Evolutionary conservation across 2,329 filamentous ascomycete species (phyloP).

Genomic region (Xylariaceae sp.): DNA sequence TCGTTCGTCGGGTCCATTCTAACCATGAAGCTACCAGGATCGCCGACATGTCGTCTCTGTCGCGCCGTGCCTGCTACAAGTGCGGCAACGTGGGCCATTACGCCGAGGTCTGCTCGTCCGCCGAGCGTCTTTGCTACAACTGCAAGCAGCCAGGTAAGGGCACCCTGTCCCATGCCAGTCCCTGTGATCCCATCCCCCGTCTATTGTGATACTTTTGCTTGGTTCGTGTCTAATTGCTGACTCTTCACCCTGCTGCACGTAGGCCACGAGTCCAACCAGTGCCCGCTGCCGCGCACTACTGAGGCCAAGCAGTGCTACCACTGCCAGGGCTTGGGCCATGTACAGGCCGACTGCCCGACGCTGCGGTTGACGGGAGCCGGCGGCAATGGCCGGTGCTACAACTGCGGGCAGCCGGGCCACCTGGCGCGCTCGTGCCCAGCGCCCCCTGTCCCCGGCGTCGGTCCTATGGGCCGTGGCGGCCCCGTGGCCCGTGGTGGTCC

Average conservation of each 20-base stretch:
- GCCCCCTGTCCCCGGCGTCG: conserved; percentile 55
- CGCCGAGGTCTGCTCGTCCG: conserved; percentile 90
- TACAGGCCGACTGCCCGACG: conserved; percentile 97
- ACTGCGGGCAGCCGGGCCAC: conserved; percentile 88
- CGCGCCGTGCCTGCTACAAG: conserved; percentile 77
- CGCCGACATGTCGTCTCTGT: conserved; percentile 65
- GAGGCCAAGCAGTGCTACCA: conserved; percentile 99
- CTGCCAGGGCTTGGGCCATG: conserved; percentile 95
- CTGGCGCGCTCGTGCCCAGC: conserved; percentile 85
- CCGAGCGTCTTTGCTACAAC: conserved; percentile 99
- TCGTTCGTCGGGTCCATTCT: too few species aligned
- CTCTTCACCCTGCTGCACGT: too few species aligned
- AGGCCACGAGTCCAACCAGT: conserved; percentile 96
- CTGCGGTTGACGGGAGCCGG: conserved; percentile 80
- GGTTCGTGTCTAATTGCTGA: too few species aligned
- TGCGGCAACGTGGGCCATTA: conserved; percentile 77
- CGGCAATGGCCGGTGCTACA: conserved; percentile 87
- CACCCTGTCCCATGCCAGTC: too few species aligned
- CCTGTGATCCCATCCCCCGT: too few species aligned
- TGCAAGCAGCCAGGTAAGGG: conserved; percentile 81
- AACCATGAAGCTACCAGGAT: conserved; percentile 23
- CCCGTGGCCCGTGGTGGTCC: conserved; percentile 64
- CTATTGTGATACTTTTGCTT: neutral
- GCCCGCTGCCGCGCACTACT: conserved; percentile 91
- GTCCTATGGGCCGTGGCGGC: conserved; percentile 60